These are phyloP conservation scores for Setomelanomma holmii DNA, from an alignment of 2,329 filamentous ascomycete species.

Conservation along the genomic window DNA sequence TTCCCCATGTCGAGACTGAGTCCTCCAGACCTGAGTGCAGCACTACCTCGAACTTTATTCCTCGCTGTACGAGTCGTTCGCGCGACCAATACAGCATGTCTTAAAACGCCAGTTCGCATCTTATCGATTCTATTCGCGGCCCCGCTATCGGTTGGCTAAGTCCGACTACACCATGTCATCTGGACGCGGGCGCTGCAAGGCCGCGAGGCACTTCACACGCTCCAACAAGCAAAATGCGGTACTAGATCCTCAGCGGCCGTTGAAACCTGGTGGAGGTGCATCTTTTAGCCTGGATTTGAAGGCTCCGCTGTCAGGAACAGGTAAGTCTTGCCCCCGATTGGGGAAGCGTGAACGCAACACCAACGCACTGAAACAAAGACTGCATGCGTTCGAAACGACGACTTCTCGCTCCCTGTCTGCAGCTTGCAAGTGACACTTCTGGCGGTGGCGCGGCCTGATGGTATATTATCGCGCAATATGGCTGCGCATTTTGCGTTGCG, in stretches of 20 bases:
- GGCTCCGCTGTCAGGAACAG: constrained; percentile 15
- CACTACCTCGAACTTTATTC: background rate
- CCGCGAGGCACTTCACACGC: constrained; percentile 1
- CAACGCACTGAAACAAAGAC: constrained; percentile 21
- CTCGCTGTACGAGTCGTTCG: background rate
- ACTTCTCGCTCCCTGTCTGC: constrained; percentile 13
- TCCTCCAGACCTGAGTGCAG: too few species aligned
- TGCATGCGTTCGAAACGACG: constrained; percentile 27
- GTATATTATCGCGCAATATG: constrained; percentile 23
- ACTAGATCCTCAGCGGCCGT: constrained; percentile 7
- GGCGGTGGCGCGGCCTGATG: background rate
- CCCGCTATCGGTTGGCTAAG: constrained; percentile 8
- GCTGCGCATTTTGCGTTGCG: constrained; percentile 13
- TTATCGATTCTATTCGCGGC: background rate
- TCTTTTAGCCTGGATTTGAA: constrained; percentile 12
- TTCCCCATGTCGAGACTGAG: too few species aligned
- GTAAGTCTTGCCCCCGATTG: constrained; percentile 4
- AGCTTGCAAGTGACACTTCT: constrained; percentile 6
- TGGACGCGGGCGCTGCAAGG: constrained; percentile 6
- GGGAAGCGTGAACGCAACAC: constrained; percentile 9
- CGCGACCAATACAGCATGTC: background rate
- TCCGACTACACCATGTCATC: constrained; percentile 8
- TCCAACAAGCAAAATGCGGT: constrained; percentile 1
- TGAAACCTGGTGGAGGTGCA: constrained; percentile 14
- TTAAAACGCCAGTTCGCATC: background rate